phyloP scores from a whole-genome alignment of 208 protist genomes.

The Leishmania gerbilli region DNA sequence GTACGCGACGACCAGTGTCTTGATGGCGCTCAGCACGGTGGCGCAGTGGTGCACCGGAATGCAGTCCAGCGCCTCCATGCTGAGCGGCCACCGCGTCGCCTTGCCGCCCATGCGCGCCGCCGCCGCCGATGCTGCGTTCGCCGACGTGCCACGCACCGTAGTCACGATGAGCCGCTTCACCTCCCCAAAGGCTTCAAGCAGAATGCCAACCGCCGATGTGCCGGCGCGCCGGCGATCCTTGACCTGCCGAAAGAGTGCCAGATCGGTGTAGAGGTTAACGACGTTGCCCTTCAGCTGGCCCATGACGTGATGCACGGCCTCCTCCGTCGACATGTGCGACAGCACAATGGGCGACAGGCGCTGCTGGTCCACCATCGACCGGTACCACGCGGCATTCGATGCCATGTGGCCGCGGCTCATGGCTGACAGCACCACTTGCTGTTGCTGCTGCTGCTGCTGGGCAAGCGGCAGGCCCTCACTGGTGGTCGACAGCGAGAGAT shows the following conservation, averaged over 20 bases:
- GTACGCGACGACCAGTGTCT: slow-evolving; percentile 81
- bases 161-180: slow-evolving; percentile 78
- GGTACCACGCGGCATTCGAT: slow-evolving; percentile 40
- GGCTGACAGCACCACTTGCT: slow-evolving; percentile 1
- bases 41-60: slow-evolving; percentile 82
- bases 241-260: slow-evolving; percentile 75
- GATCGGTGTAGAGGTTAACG: slow-evolving; percentile 89
- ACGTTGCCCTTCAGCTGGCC: slow-evolving; percentile 84
- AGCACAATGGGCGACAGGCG: slow-evolving; percentile 70
- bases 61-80: slow-evolving; percentile 60
- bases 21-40: slow-evolving; percentile 72
- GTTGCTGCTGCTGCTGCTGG: not conserved
- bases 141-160: slow-evolving; percentile 29
- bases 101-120: slow-evolving; percentile 17
- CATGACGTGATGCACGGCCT: slow-evolving; percentile 81
- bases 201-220: slow-evolving; percentile 58
- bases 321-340: slow-evolving; percentile 54
- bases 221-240: slow-evolving; percentile 69
- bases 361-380: slow-evolving; percentile 57
- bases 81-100: slow-evolving; percentile 71
- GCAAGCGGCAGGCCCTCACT: not conserved
- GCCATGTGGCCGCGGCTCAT: slow-evolving; percentile 38
- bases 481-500: not conserved
- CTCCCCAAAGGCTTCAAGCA: slow-evolving; percentile 81
- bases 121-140: slow-evolving; percentile 16